Conservation (phyloP, 139 green algal species). For the Micromonas commoda region DNA sequence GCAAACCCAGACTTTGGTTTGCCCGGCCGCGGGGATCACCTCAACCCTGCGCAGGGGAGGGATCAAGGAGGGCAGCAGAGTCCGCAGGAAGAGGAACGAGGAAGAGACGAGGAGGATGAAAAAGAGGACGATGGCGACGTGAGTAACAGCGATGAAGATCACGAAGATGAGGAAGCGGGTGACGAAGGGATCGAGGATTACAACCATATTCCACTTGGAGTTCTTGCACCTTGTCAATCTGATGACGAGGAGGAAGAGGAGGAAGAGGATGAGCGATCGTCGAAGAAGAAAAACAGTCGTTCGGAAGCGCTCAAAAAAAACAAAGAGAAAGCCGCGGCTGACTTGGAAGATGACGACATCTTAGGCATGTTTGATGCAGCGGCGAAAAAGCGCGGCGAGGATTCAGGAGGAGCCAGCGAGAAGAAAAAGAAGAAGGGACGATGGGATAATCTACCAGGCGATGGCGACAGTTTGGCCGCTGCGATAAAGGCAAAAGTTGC, state of each 20-base stretch:
- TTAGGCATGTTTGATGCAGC: constrained; percentile 9
- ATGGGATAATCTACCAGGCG: not conserved
- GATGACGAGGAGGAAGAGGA: not conserved
- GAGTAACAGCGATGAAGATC: not conserved
- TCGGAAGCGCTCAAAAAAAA: not conserved
- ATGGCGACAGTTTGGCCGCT: constrained; percentile 3
- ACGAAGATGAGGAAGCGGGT: not conserved
- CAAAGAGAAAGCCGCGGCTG: not conserved
- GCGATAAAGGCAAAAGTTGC: not conserved
- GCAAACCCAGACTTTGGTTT: not conserved
- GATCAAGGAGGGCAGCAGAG: not conserved
- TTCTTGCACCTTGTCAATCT: not conserved
- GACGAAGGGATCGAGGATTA: no score
- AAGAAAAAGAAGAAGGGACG: not conserved
- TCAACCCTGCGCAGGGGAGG: not conserved
- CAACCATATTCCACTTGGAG: not conserved
- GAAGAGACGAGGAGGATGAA: constrained; percentile 8
- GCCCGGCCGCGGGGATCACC: not conserved
- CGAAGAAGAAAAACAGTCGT: not conserved
- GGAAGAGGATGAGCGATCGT: not conserved
- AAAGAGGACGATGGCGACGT: constrained; percentile 16
- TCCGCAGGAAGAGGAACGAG: constrained; percentile 1
- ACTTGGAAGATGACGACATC: constrained; percentile 9
- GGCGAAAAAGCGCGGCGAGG: constrained; percentile 22
- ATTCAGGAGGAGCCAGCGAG: no score